Base-by-base conservation (phyloP, 768 basidiomycete genomes). In the Leccinum barrowsii region DNA sequence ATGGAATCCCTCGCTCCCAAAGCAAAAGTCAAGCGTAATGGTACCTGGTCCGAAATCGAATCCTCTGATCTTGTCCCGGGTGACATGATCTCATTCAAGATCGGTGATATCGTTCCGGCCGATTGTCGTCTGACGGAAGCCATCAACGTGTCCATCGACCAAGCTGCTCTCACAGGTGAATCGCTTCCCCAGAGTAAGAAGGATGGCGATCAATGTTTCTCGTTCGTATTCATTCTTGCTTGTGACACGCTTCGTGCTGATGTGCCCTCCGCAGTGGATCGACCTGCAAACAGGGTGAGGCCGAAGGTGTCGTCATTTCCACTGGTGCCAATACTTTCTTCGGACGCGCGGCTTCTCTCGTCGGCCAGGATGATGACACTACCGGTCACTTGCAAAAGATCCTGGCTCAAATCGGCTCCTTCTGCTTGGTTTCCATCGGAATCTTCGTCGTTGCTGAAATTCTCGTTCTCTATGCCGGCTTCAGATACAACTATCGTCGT, bases 1-100 rank as follows among this genome's bases (percentile, higher is more conserved):
- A 98, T 98, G 96, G 96, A 98, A 72, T 97, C 96, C 1, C 90
- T 98, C 60, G 95, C 95, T 5, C 96, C 96, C 72, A 98, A 98
- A 78, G 96, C 94, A 32, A 91, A 90, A 76, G 92, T 93, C 71
- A 92, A 85, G 79, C 94, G 96, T 57, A 82, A 82, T 60, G 91
- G 91, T 59, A 68, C 68, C 35, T 98, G 96, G 96, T 71, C 75
- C 19, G 96, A 98, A 74, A 89, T 98, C 63, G 96, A 98, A 70
- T 94, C 93, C 0, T 66, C 94, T 35, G 82, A 79, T 35, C 85
- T 98, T 54, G 94, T 97, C 35, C 96, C 96, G 52, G 96, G 95
- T 71, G 96, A 98, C 70, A 90, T 97, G 82, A 78, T 98, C 59
- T 81, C 94, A 4, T 98, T 98, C 92, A 98, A 98, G 78, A 98